Evolutionary conservation across 306 rosid genomes (phyloP).

Genomic region (Rubus parviflorus): DNA sequence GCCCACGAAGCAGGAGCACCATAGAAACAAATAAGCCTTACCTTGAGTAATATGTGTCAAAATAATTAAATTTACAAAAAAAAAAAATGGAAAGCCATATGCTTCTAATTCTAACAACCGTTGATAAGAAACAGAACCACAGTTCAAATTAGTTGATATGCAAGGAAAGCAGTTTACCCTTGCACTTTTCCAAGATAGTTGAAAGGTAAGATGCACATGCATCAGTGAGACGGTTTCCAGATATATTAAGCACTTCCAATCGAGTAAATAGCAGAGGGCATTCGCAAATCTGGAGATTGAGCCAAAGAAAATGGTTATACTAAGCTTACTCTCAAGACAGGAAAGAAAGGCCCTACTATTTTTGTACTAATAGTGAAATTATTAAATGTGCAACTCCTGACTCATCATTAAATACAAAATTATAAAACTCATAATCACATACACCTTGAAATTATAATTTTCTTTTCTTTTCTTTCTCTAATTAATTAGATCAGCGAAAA

Average conservation of each 20-base stretch:
- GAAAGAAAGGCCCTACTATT: neutral
- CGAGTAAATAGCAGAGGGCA: slow-evolving; percentile 75
- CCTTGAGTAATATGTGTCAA: neutral
- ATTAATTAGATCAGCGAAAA: neutral
- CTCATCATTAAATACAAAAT: neutral
- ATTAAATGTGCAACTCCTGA: neutral
- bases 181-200: slow-evolving; percentile 70
- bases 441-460: neutral
- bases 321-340: slow-evolving; percentile 8
- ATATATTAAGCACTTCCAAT: slow-evolving; percentile 80
- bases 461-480: neutral
- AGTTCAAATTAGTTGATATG: slow-evolving; percentile 25
- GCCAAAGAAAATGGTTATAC: slow-evolving; percentile 8
- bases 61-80: neutral
- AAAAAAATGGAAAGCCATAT: neutral
- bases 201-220: slow-evolving; percentile 85
- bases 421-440: neutral
- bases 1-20: slow-evolving; percentile 8
- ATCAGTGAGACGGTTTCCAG: slow-evolving; percentile 93
- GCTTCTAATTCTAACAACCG: neutral
- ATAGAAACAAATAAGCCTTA: neutral
- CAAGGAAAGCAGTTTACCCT: slow-evolving; percentile 49
- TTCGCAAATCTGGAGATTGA: slow-evolving; percentile 70
- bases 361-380: neutral
- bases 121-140: slow-evolving; percentile 20